Evolutionary conservation across 768 basidiomycete genomes (phyloP), one percentile per base, ranked within the genome.

Genomic region (Psilocybe cubensis): DNA sequence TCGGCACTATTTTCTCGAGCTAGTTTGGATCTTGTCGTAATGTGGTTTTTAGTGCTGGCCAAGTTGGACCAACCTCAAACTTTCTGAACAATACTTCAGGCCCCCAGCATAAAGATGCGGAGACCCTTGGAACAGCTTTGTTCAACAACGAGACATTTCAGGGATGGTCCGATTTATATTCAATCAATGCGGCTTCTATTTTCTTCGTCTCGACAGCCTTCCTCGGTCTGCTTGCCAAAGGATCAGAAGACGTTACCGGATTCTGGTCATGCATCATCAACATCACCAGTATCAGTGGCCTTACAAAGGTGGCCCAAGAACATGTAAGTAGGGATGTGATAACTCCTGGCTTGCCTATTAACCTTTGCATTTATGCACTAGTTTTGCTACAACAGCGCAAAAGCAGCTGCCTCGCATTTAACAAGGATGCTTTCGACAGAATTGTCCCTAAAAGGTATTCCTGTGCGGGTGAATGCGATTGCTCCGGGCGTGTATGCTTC

Each of bases 311-410:
- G 20, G 82, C 88, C 1, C 91, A 92, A 68, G 80, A 86, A 58
- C 91, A 93, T 64, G 91, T 92, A 70, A n/a, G 87, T 71, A 43
- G 45, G n/a, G n/a, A n/a, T n/a, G n/a, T n/a, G n/a, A n/a, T n/a
- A n/a, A n/a, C n/a, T n/a, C n/a, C n/a, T n/a, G n/a, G 20, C 28
- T 27, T 12, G 18, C 11, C 20, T 9, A 10, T 17, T 24, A 25
- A 35, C 18, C 18, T 35, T 51, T 10, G 60, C 20, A 42, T 31
- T 20, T 10, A 17, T 14, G n/a, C 35, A 18, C 20, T 18, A 93
- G 91, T 92, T 92, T 67, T 83, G 81, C 25, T 93, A 93, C 70
- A 93, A 93, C 70, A 89, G 87, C 63, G 77, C 88, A 6, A 93
- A 93, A 68, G 89, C 88, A 0, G 92, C 89, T 2, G 85, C 84